These are phyloP conservation scores for Nepenthes mirabilis DNA, from an alignment of 148 eudicot species.

Conservation along the genomic window DNA sequence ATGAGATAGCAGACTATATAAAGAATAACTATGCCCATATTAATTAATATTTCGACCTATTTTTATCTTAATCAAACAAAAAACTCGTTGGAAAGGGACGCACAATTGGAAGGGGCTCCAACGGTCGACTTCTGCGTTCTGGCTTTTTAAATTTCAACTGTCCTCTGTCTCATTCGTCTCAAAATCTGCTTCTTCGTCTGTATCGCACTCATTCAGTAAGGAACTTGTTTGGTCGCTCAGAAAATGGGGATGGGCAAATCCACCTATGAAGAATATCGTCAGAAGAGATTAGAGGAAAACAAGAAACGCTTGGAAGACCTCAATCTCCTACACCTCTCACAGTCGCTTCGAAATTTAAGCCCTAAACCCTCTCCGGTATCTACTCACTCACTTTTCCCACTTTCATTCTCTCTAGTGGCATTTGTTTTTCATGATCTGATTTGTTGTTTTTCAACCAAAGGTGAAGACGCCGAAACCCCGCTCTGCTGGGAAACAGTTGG, in stretches of 20 bases:
- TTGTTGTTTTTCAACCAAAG: constrained; percentile 14
- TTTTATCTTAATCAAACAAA: too few relatives aligned
- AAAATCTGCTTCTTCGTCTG: not conserved
- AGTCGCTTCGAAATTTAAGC: constrained; percentile 24
- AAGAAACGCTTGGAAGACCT: constrained; percentile 56
- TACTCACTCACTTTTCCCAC: not conserved
- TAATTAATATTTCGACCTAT: too few relatives aligned
- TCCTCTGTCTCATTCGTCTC: too few relatives aligned
- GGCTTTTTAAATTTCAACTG: too few relatives aligned
- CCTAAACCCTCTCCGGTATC: constrained; percentile 59
- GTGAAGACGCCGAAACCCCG: constrained; percentile 46
- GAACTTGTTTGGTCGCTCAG: not conserved
- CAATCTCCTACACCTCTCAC: constrained; percentile 54
- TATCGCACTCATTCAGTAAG: not conserved
- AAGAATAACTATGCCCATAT: too few relatives aligned
- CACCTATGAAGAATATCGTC: constrained; percentile 44
- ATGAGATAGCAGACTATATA: too few relatives aligned
- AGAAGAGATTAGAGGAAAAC: constrained; percentile 60
- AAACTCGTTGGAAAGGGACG: too few relatives aligned
- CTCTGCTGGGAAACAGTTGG: constrained; percentile 29
- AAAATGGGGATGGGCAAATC: constrained; percentile 5
- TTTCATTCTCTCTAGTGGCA: not conserved
- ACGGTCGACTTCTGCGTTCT: constrained; percentile 3
- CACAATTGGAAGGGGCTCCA: not conserved
- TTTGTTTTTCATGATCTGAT: not conserved